These are phyloP conservation scores for Tricladium varicosporioides DNA, from an alignment of 2,329 filamentous ascomycete species.

Conservation along the genomic window DNA sequence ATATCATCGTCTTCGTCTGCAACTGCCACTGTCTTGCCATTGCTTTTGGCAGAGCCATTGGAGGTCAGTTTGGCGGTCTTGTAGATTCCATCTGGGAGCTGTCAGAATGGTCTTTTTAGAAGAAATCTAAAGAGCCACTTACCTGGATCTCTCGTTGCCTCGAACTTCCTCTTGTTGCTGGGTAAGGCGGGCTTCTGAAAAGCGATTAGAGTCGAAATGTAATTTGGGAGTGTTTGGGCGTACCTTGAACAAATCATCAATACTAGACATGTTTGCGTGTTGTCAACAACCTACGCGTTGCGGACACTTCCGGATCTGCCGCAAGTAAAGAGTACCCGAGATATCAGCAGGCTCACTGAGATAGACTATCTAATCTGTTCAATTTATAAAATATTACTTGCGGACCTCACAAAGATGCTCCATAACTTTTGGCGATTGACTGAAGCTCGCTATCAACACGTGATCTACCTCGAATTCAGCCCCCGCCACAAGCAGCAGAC, in stretches of 20 bases:
- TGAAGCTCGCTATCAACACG: not conserved
- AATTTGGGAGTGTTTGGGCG: not conserved
- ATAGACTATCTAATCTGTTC: not conserved
- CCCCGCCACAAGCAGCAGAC: not conserved
- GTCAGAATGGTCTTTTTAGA: constrained; percentile 10
- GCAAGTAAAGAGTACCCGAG: not conserved
- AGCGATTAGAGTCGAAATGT: constrained; percentile 7
- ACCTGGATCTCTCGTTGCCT: constrained; percentile 62
- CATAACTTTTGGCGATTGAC: not conserved
- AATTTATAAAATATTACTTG: not conserved
- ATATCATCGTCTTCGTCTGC: constrained; percentile 40
- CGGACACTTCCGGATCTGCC: not conserved
- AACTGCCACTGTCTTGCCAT: constrained; percentile 29
- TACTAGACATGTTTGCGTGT: constrained; percentile 24
- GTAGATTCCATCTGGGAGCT: constrained; percentile 55
- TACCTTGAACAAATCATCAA: constrained; percentile 33
- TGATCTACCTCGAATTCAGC: not conserved
- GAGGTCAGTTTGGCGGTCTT: constrained; percentile 56
- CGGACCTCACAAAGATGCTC: not conserved
- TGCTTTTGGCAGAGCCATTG: constrained; percentile 40
- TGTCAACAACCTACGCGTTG: not conserved
- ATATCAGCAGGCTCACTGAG: not conserved
- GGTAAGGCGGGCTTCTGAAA: constrained; percentile 34
- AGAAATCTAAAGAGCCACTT: constrained; percentile 30
- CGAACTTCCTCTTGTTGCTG: constrained; percentile 61